A percentile compares a stretch with the other conserved stretches of the same genome.
Evolutionary conservation across 1,284 basidiomycete species (phyloP).

Genomic region (Marasmius fiardii): DNA sequence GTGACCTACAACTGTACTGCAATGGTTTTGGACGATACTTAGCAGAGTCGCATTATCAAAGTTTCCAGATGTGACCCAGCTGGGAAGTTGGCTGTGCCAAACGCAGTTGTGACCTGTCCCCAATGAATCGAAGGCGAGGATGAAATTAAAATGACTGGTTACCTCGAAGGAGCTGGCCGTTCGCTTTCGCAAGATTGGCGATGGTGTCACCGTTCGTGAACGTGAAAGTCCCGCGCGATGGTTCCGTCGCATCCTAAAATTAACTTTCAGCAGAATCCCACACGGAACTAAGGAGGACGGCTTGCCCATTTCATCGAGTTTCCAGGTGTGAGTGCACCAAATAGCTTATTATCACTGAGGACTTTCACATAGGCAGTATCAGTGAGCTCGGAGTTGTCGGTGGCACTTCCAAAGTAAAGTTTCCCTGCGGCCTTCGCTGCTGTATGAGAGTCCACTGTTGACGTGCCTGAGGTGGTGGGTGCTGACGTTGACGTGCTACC

Average conservation of each 20-base stretch:
- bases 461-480: constrained; percentile 15
- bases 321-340: constrained; percentile 37
- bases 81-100: constrained; percentile 53
- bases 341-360: constrained; percentile 29
- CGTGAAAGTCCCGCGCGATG: constrained; percentile 43
- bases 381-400: constrained; percentile 41
- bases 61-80: constrained; percentile 44
- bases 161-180: constrained; percentile 41
- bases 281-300: neutral
- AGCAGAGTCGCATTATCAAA: constrained; percentile 41
- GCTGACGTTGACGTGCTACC: constrained; percentile 11
- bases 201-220: constrained; percentile 44
- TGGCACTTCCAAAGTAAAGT: constrained; percentile 46
- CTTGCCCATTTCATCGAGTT: constrained; percentile 44
- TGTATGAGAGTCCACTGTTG: constrained; percentile 16
- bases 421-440: constrained; percentile 37
- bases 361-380: constrained; percentile 31
- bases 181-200: constrained; percentile 41
- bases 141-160: constrained; percentile 3
- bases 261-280: neutral
- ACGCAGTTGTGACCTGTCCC: constrained; percentile 44
- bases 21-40: constrained; percentile 43
- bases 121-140: neutral
- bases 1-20: constrained; percentile 42
- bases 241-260: constrained; percentile 50